Percentiles rank a stretch among this genome's conserved stretches.
These are phyloP conservation scores for Microbotryum saponariae DNA, from an alignment of 1,284 basidiomycete species.

Conservation along the genomic window DNA sequence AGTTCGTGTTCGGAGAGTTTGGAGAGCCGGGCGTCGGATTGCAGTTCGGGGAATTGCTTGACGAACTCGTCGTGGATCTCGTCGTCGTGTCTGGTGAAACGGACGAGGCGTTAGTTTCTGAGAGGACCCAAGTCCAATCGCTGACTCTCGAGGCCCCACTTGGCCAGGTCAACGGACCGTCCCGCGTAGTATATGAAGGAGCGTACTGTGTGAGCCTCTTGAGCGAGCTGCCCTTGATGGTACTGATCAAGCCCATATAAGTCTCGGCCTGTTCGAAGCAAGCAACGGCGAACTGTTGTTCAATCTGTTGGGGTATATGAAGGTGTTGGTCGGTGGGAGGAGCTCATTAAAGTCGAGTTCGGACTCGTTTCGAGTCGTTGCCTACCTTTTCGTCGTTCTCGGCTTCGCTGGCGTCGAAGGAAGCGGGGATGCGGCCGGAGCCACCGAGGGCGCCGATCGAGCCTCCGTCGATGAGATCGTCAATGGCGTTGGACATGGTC, in stretches of 20 bases:
- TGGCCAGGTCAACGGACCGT: background rate
- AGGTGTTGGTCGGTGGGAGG: background rate
- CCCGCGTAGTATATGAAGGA: background rate
- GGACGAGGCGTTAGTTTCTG: conserved; percentile 1
- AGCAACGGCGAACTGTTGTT: conserved; percentile 97
- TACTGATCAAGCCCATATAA: conserved; percentile 89
- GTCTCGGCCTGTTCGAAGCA: conserved; percentile 94
- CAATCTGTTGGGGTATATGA: conserved; percentile 55
- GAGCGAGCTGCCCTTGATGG: conserved; percentile 66
- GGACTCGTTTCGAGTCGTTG: background rate
- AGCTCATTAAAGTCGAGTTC: background rate
- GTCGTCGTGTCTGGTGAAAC: conserved; percentile 64
- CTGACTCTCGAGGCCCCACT: background rate
- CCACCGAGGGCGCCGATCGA: conserved; percentile 3
- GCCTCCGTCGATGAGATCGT: conserved; percentile 25
- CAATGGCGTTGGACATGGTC: conserved; percentile 11
- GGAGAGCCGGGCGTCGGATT: conserved; percentile 56
- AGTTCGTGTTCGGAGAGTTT: conserved; percentile 87
- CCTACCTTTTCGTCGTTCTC: conserved; percentile 22
- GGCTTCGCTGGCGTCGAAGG: conserved; percentile 23
- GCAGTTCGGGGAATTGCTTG: conserved; percentile 71
- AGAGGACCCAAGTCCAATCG: background rate
- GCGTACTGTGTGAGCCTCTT: conserved; percentile 64
- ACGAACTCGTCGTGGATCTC: conserved; percentile 77
- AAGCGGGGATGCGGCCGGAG: conserved; percentile 3